These are phyloP conservation scores for Boletus rubropictus DNA, from an alignment of 768 basidiomycete species.

Conservation along the genomic window DNA sequence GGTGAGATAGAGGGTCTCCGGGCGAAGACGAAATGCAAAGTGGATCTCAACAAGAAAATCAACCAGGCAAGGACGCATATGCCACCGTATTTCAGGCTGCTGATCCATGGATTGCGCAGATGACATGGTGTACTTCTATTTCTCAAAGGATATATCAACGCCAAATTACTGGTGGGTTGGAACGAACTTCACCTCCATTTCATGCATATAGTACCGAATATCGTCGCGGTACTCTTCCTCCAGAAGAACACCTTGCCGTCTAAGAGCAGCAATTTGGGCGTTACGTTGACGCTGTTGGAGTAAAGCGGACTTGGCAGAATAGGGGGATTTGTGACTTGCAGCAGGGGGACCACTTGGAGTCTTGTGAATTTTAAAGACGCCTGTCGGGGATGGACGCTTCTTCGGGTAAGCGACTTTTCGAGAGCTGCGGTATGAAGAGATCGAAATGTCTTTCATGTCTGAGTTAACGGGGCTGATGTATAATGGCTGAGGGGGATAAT, in stretches of 20 bases:
- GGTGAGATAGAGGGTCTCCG: constrained; percentile 96
- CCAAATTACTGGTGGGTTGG: not conserved
- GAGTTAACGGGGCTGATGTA: constrained; percentile 18
- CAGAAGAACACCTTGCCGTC: constrained; percentile 68
- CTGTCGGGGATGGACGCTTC: constrained; percentile 81
- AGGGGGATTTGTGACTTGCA: constrained; percentile 55
- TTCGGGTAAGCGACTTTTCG: constrained; percentile 70
- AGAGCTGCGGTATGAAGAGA: constrained; percentile 51
- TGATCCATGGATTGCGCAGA: constrained; percentile 97
- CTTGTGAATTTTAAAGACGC: constrained; percentile 64
- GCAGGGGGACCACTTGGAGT: constrained; percentile 44
- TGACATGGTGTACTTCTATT: constrained; percentile 77
- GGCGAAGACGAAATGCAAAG: constrained; percentile 94
- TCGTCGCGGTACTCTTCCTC: constrained; percentile 97
- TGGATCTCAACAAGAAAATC: constrained; percentile 99
- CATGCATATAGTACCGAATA: constrained; percentile 89
- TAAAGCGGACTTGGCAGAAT: constrained; percentile 55
- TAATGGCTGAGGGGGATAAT: constrained; percentile 39
- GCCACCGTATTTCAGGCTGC: constrained; percentile 98
- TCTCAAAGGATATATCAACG: constrained; percentile 6
- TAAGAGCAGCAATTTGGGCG: constrained; percentile 60
- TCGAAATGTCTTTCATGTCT: constrained; percentile 77
- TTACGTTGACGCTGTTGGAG: constrained; percentile 65
- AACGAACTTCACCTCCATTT: constrained; percentile 84
- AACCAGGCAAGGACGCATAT: constrained; percentile 97